Conservation (phyloP, 2,329 filamentous ascomycete species). For the Calonectria montana region DNA sequence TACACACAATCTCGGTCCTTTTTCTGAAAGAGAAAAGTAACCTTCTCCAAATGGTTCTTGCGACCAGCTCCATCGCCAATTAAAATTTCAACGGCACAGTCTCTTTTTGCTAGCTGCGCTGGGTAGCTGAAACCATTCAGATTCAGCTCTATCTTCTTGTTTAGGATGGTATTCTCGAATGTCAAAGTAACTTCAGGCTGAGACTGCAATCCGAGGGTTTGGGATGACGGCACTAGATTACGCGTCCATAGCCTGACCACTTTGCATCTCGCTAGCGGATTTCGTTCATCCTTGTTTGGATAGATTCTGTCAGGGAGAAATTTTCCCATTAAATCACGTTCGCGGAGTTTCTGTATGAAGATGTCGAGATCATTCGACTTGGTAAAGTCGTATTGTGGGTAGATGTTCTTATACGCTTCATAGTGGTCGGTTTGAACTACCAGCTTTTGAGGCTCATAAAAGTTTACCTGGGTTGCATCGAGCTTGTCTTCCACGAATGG, state of each 20-base stretch:
- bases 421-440: neutral
- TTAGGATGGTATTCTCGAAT: neutral
- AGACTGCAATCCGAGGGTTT: neutral
- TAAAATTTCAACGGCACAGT: neutral
- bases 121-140: neutral
- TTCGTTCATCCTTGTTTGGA: neutral
- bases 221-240: neutral
- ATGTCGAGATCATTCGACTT: neutral
- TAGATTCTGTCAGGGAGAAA: neutral
- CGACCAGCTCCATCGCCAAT: neutral
- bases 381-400: conserved; percentile 3
- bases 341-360: neutral
- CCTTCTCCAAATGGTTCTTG: neutral
- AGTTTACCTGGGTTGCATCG: neutral
- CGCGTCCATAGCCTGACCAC: neutral
- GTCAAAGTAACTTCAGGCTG: neutral
- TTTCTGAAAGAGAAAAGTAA: neutral
- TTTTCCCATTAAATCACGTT: neutral
- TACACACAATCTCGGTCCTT: neutral
- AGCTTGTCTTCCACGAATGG: neutral
- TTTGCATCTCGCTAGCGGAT: neutral
- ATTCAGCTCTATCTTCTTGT: neutral
- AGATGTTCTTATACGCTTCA: neutral
- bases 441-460: neutral
- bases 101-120: neutral